Evolutionary conservation across 805 yeast genomes (phyloP), one percentile per base, ranked within the genome.

Genomic region (Kazachstania bromeliacearum): DNA sequence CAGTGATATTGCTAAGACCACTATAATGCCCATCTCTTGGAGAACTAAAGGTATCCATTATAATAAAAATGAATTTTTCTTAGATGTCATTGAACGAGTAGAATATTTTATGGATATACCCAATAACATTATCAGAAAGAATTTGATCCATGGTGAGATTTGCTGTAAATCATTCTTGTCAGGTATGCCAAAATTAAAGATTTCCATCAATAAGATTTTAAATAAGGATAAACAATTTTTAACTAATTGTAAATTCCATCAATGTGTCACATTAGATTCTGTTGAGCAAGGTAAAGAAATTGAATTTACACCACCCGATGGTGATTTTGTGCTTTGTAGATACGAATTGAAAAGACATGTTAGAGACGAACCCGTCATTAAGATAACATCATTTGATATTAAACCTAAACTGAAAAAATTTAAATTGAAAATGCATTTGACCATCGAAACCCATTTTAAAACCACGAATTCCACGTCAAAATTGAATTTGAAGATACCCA

Each of bases 261-360:
- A 85, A 60, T 85, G 95, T 61, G 94, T 85, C n/a, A 68, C 81
- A 34, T 60, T 85, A 26, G 73, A 79, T 2, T 68, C 77, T 35
- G 70, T 82, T 43, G 79, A 77, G 46, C 55, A 62, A 13, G 68
- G 70, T 5, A 39, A 42, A 19, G 57, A 75, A 38, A 75, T 88
- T 22, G 73, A 78, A 20, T 88, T 87, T 55, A 74, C 81, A 13
- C 96, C 96, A 12, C 96, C 96, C 0, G 96, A 85, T 64, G 95
- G 95, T 0, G 75, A 74, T 45, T 85, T 84, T 53, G 74, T 76
- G 22, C 68, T 85, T 25, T 62, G 66, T 36, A 48, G 52, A 34
- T 64, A 64, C 30, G 53, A 55, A 26, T 39, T 63, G 28, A 59
- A 57, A 34, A 48, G 62, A 26, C 58, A 52, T 37, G 51, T 57